phyloP scores from a whole-genome alignment of 2,329 filamentous ascomycete species.

The Penicillium sumatraense region DNA sequence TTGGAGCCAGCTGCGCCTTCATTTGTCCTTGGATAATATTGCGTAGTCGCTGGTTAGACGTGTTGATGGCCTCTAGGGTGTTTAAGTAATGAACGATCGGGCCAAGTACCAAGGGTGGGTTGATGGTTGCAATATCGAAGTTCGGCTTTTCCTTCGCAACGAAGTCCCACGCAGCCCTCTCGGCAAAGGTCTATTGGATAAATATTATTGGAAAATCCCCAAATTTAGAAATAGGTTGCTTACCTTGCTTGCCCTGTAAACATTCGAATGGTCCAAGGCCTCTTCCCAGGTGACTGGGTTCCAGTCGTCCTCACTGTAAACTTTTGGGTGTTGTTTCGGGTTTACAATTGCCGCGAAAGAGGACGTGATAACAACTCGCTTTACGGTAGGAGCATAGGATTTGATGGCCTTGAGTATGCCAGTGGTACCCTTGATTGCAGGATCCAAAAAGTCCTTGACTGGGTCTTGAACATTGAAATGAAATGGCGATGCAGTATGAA shows the following conservation, averaged over 20 bases:
- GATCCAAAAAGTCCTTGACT: conserved; percentile 65
- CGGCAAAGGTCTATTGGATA: conserved; percentile 57
- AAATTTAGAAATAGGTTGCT: not conserved
- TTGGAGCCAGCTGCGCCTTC: conserved; percentile 62
- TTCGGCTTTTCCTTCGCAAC: conserved; percentile 59
- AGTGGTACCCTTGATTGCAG: conserved; percentile 66
- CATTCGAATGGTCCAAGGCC: conserved; percentile 39
- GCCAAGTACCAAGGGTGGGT: conserved; percentile 66
- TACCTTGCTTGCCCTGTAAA: conserved; percentile 60
- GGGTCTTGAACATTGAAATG: conserved; percentile 73
- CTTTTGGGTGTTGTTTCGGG: conserved; percentile 37
- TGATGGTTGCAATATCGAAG: conserved; percentile 66
- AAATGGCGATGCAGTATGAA: conserved; percentile 77
- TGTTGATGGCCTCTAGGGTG: conserved; percentile 69
- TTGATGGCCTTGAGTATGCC: conserved; percentile 67
- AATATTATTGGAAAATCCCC: conserved; percentile 3
- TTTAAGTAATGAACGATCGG: conserved; percentile 68
- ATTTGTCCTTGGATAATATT: conserved; percentile 67
- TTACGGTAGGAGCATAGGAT: conserved; percentile 66
- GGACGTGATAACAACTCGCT: conserved; percentile 72
- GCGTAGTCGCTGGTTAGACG: conserved; percentile 70
- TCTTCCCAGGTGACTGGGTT: conserved; percentile 51
- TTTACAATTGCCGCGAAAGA: conserved; percentile 71
- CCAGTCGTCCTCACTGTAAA: conserved; percentile 47
- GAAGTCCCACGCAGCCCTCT: conserved; percentile 70